Evolutionary conservation across 2,329 filamentous ascomycete genomes (phyloP), one percentile per base, ranked within the genome.

Genomic region (Beauveria pseudobassiana): DNA sequence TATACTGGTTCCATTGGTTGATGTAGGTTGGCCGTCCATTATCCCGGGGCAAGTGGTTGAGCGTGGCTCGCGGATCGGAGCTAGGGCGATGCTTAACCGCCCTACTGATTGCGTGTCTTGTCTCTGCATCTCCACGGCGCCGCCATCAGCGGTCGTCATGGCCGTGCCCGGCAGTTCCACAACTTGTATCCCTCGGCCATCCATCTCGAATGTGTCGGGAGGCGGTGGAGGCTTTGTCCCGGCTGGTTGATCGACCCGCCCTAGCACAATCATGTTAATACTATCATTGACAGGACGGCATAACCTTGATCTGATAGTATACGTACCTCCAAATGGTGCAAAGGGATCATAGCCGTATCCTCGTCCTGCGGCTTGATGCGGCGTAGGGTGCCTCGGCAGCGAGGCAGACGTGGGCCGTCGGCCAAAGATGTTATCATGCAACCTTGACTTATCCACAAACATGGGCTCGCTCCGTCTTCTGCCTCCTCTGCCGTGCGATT

Each of bases 301-400:
- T 38, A 38, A 38, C 16, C 14, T 38, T 38, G 34, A 38, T 38
- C 14, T 6, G 5, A 38, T 38, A 38, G 34, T 38, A 38, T 16
- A 38, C 34, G 14, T 67, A 79, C 78, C 78, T 72, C 77, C 76
- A 69, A 79, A 79, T 12, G 75, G 72, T 1, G 75, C 76, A 67
- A 80, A 78, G 2, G 77, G 72, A 57, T 78, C 76, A 49, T 61
- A 56, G 9, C 59, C 51, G 43, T 61, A 61, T 8, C 59, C 51
- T 12, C n/a, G 42, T 3, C 18, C 22, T 5, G 58, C 40, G 5
- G 43, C 59, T n/a, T 61, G 42, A 12, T 42, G 45, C 22, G 59
- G 59, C 10, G 59, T 50, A 14, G 59, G 51, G 20, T 61, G 59
- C 18, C 22, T 24, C 7, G 59, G 51, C 5, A 55, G 51, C 20